phyloP scores from a whole-genome alignment of 1,139 yeast species.

The Pneumocystis jirovecii region DNA sequence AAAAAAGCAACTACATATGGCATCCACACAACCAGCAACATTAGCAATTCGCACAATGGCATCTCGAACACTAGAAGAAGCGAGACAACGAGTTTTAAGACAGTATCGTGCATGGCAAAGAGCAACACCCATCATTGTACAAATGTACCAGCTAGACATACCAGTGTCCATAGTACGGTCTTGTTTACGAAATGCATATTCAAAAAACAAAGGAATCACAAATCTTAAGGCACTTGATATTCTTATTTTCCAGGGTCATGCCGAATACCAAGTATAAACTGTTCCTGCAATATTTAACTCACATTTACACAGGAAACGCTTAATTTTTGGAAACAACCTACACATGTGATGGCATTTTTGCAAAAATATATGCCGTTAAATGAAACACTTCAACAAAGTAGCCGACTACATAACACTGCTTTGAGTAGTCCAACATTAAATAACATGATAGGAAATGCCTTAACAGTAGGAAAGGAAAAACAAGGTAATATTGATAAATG shows the following conservation, averaged over 20 bases:
- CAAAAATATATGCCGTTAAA: background rate
- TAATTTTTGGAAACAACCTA: constrained; percentile 83
- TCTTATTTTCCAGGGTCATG: constrained; percentile 56
- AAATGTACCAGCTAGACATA: constrained; percentile 60
- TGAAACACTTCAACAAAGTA: background rate
- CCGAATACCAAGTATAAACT: constrained; percentile 54
- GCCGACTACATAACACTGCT: background rate
- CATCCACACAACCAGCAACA: constrained; percentile 40
- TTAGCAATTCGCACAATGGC: constrained; percentile 72
- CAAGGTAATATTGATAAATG: background rate
- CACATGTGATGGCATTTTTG: constrained; percentile 61
- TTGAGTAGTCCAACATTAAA: background rate
- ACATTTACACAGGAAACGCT: constrained; percentile 37
- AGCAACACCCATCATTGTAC: constrained; percentile 23
- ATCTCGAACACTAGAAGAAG: constrained; percentile 46
- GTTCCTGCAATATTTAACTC: background rate
- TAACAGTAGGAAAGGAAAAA: background rate
- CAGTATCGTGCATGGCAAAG: constrained; percentile 61
- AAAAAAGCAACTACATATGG: background rate
- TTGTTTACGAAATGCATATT: constrained; percentile 78
- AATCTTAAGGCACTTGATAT: constrained; percentile 54
- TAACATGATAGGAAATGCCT: background rate
- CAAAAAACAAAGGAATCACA: constrained; percentile 60
- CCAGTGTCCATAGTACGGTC: constrained; percentile 73
- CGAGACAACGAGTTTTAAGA: constrained; percentile 49